A percentile compares a stretch with the other conserved stretches of the same genome.
Conservation (phyloP, 495 filamentous ascomycete species). For the Friedmanniomyces endolithicus region DNA sequence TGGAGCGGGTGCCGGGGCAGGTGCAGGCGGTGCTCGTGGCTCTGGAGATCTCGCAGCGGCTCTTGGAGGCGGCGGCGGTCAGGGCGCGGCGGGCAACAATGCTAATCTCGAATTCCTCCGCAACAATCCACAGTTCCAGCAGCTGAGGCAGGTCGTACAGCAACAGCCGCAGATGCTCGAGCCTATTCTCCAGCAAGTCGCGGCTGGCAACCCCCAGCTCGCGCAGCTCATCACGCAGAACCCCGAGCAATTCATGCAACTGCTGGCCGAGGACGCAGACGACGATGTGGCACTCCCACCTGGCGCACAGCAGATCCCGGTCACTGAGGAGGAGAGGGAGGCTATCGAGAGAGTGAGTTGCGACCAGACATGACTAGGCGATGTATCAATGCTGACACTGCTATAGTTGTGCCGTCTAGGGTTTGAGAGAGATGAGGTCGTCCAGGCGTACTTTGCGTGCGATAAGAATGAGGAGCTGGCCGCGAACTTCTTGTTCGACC, state of each 20-base stretch:
- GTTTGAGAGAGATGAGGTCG: slow-evolving; percentile 83
- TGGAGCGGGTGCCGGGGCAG: slow-evolving; percentile 17
- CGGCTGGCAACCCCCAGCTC: slow-evolving; percentile 88
- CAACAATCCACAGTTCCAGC: slow-evolving; percentile 92
- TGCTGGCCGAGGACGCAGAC: slow-evolving; percentile 69
- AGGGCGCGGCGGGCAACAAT: slow-evolving; percentile 25
- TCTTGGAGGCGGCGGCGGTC: slow-evolving; percentile 32
- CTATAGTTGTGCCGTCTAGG: slow-evolving; percentile 73
- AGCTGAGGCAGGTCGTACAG: slow-evolving; percentile 90
- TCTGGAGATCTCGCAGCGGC: slow-evolving; percentile 41
- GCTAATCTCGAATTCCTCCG: slow-evolving; percentile 90
- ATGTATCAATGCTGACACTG: slow-evolving; percentile 25
- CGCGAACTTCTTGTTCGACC: slow-evolving; percentile 95
- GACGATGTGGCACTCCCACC: slow-evolving; percentile 66
- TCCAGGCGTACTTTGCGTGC: slow-evolving; percentile 97
- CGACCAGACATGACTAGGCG: too few species aligned
- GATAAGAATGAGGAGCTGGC: slow-evolving; percentile 98
- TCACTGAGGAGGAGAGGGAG: slow-evolving; percentile 91
- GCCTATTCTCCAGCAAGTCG: slow-evolving; percentile 90
- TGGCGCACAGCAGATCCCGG: slow-evolving; percentile 74
- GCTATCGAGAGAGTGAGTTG: slow-evolving; percentile 84
- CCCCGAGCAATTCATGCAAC: slow-evolving; percentile 80
- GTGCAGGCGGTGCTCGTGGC: slow-evolving; percentile 25
- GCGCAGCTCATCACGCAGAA: slow-evolving; percentile 80
- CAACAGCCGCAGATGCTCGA: slow-evolving; percentile 97